phyloP scores from a whole-genome alignment of 2,329 filamentous ascomycete genomes.

The Fusarium haematococcum region DNA sequence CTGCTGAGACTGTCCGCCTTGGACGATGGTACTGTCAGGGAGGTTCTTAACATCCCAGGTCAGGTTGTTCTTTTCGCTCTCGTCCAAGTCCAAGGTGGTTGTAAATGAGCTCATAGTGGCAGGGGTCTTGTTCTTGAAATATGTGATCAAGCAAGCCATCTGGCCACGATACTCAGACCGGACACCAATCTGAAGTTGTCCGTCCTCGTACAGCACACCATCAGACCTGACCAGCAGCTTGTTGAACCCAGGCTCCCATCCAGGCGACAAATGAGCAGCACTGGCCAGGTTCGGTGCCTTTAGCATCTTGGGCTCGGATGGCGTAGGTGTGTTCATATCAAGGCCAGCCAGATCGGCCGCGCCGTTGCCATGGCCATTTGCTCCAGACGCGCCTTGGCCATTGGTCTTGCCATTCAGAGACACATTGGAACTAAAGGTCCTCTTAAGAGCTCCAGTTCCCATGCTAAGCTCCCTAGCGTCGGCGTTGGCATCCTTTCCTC shows the following conservation, averaged over 20 bases:
- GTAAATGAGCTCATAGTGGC: constrained; percentile 90
- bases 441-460: constrained; percentile 84
- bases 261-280: constrained; percentile 90
- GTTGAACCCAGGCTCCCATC: constrained; percentile 93
- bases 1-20: constrained; percentile 86
- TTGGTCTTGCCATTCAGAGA: constrained; percentile 62
- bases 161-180: constrained; percentile 96
- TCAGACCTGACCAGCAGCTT: constrained; percentile 82
- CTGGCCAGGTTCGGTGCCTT: constrained; percentile 89
- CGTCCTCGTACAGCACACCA: constrained; percentile 94
- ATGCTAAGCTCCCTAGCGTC: constrained; percentile 84
- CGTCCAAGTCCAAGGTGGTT: constrained; percentile 88
- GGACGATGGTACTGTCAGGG: constrained; percentile 82
- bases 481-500: constrained; percentile 91
- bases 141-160: constrained; percentile 93
- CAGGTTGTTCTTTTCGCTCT: constrained; percentile 72
- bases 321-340: constrained; percentile 75
- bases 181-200: constrained; percentile 90
- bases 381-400: constrained; percentile 56
- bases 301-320: constrained; percentile 66
- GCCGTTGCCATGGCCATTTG: constrained; percentile 64
- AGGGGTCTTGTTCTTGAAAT: constrained; percentile 94
- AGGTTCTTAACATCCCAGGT: constrained; percentile 90
- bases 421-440: constrained; percentile 79
- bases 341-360: constrained; percentile 81